Conservation (phyloP, 495 filamentous ascomycete species). For the Penicillium flavigenum region DNA sequence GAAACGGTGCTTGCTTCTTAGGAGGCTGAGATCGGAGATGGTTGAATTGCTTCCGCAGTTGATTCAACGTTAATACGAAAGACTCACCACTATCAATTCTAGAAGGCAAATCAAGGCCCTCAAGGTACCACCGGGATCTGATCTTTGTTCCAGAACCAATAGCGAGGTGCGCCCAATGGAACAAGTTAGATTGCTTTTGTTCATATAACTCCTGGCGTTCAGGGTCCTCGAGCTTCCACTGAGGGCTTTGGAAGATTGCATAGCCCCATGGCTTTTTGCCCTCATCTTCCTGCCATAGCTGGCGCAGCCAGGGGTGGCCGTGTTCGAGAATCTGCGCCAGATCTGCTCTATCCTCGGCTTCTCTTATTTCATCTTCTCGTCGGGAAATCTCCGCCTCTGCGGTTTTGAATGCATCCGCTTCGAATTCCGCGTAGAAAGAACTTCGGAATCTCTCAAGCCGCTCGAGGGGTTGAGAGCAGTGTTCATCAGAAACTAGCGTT, state of each 20-base stretch:
- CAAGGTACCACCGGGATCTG: neutral
- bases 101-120: constrained; percentile 4
- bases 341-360: constrained; percentile 1
- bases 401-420: constrained; percentile 8
- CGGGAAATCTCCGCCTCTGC: neutral
- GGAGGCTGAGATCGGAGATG: constrained; percentile 8
- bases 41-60: constrained; percentile 8
- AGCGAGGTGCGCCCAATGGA: constrained; percentile 1
- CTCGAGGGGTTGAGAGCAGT: neutral
- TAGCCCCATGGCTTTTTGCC: constrained; percentile 7
- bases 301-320: neutral
- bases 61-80: neutral
- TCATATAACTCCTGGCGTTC: constrained; percentile 4
- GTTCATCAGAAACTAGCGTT: neutral
- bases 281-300: constrained; percentile 8
- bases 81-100: neutral
- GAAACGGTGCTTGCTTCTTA: neutral
- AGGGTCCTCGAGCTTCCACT: constrained; percentile 7
- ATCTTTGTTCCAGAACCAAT: neutral
- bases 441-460: neutral
- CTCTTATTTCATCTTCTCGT: neutral
- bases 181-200: neutral
- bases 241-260: constrained; percentile 2
- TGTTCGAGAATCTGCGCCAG: constrained; percentile 1
- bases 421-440: neutral